A percentile compares a stretch with the other conserved stretches of the same genome.
Conservation (phyloP, 129 eudicot genomes). For the Pittosporum tobira region DNA sequence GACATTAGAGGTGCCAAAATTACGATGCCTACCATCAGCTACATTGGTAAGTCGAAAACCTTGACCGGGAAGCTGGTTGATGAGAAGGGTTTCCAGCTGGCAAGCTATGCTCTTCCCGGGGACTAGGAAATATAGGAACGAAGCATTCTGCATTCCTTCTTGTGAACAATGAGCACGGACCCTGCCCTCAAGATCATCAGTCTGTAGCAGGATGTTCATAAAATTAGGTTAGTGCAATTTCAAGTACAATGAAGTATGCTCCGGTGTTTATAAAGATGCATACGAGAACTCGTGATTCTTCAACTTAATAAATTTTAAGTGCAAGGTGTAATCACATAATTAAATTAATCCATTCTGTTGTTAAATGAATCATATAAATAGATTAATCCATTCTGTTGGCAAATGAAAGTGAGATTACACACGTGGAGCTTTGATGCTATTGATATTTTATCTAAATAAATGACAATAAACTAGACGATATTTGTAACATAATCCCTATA, state of each 20-base stretch:
- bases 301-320: not conserved
- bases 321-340: not conserved
- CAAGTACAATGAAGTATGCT: not conserved
- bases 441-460: not conserved
- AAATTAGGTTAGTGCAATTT: not conserved
- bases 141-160: slow-evolving; percentile 63
- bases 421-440: not conserved
- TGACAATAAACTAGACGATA: not conserved
- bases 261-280: not conserved
- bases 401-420: not conserved
- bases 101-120: slow-evolving; percentile 88
- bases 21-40: slow-evolving; percentile 87
- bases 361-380: not conserved
- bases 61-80: slow-evolving; percentile 68
- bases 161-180: slow-evolving; percentile 65
- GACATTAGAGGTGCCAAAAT: slow-evolving; percentile 64
- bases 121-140: slow-evolving; percentile 64
- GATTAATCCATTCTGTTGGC: not conserved
- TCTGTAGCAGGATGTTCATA: slow-evolving; percentile 30
- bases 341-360: not conserved
- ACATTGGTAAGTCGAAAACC: slow-evolving; percentile 74
- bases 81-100: slow-evolving; percentile 78
- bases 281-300: not conserved
- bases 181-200: slow-evolving; percentile 85
- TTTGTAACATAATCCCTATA: too few relatives aligned